These are phyloP conservation scores for Lolium multiflorum DNA, from an alignment of 176 grass and related monocot species.

Conservation along the genomic window DNA sequence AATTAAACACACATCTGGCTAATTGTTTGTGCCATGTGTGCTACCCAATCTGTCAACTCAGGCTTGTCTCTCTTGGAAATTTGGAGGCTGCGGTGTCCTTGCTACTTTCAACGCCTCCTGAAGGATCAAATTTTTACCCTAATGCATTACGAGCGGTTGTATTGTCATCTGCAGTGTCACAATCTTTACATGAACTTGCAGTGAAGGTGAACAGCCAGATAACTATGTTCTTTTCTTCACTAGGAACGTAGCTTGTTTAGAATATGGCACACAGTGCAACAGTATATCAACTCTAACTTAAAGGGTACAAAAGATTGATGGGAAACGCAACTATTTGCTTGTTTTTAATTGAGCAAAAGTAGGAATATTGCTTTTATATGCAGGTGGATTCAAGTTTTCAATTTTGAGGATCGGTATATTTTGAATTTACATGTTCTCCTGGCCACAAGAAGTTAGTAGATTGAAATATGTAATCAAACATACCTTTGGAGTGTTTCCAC, in stretches of 20 bases:
- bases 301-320: slow-evolving; percentile 6
- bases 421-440: neutral
- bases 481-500: neutral
- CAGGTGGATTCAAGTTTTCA: neutral
- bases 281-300: neutral
- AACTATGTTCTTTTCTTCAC: neutral
- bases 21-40: slow-evolving; percentile 35
- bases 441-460: neutral
- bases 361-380: neutral
- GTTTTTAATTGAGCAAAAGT: neutral
- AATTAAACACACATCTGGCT: slow-evolving; percentile 14
- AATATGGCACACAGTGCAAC: neutral
- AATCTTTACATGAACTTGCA: slow-evolving; percentile 98
- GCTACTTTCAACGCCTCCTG: slow-evolving; percentile 92
- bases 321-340: slow-evolving; percentile 13
- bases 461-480: neutral
- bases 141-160: slow-evolving; percentile 98
- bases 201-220: slow-evolving; percentile 73
- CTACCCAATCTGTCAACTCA: slow-evolving; percentile 44
- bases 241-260: slow-evolving; percentile 10
- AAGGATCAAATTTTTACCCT: slow-evolving; percentile 95
- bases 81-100: slow-evolving; percentile 91
- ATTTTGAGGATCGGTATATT: slow-evolving; percentile 8
- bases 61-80: slow-evolving; percentile 93
- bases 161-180: slow-evolving; percentile 91